Percentiles rank a stretch among this genome's conserved stretches.
Evolutionary conservation across 2,329 filamentous ascomycete species (phyloP).

Genomic region (Alternaria gansuensis): DNA sequence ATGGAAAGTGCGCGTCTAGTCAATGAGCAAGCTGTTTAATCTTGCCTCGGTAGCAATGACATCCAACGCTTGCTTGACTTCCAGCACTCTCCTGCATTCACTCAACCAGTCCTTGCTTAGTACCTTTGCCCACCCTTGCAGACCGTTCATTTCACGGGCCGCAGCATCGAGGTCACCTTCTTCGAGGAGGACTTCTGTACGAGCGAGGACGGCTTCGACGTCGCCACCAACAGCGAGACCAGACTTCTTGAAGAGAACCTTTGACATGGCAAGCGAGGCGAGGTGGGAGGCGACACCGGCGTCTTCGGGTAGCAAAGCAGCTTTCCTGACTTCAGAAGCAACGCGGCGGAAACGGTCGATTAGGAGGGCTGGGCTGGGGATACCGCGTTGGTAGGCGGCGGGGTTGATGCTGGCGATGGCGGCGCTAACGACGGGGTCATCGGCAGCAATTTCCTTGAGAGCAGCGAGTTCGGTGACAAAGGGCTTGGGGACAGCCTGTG

Average conservation of each 20-base stretch:
- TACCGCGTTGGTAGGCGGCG: constrained; percentile 87
- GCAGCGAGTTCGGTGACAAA: constrained; percentile 94
- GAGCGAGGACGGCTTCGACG: constrained; percentile 90
- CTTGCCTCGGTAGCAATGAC: constrained; percentile 92
- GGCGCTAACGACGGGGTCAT: constrained; percentile 86
- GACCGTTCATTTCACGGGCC: constrained; percentile 91
- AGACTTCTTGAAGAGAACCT: constrained; percentile 93
- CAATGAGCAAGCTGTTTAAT: constrained; percentile 84
- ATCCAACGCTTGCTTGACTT: constrained; percentile 95
- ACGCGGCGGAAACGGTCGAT: constrained; percentile 97
- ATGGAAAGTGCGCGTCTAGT: constrained; percentile 56
- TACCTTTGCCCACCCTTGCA: constrained; percentile 94
- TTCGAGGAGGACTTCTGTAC: constrained; percentile 89
- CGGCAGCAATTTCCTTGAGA: constrained; percentile 87
- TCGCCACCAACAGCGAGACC: constrained; percentile 80
- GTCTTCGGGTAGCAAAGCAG: constrained; percentile 87
- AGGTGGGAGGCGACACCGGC: constrained; percentile 95
- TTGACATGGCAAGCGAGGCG: constrained; percentile 87
- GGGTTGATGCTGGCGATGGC: constrained; percentile 98
- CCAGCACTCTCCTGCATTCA: constrained; percentile 89
- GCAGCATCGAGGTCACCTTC: constrained; percentile 92
- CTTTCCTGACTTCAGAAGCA: constrained; percentile 91
- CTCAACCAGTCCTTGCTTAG: constrained; percentile 92
- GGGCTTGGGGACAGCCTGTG: constrained; percentile 76
- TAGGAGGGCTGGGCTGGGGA: constrained; percentile 82